Base-by-base conservation (phyloP, 495 filamentous ascomycete species). In the Trichocladium uniseriatum region DNA sequence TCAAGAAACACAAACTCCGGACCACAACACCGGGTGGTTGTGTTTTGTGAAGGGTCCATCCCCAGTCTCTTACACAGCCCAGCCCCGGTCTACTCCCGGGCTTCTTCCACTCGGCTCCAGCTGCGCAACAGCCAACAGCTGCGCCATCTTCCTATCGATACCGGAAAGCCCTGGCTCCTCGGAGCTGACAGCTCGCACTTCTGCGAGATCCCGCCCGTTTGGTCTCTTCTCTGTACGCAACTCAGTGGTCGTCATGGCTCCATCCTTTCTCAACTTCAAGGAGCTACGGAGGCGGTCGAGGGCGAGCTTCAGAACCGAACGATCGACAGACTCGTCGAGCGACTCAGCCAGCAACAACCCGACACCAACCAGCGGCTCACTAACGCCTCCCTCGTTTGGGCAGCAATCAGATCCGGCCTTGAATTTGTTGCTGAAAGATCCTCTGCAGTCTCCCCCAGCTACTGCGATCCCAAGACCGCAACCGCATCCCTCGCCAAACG, bases 271-370 rank as follows among this genome's bases (percentile, higher is more conserved):
- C 24, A 72, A 63, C 43, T 64, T 75, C 65, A 88, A 82, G 62
- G 79, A 86, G 53, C 67, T 94, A 42, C 82, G 86, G 54, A 79
- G 87, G 56, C 80, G 80, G 48, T 85, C 85, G 55, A 81, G 73
- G 60, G 76, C 82, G 45, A 82, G 73, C 69, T 79, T 86, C 66
- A 69, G 69, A 44, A 73, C 76, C 24, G 72, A 73, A 36, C 71
- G 70, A 34, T 77, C 78, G 19, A 75, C 73, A 39, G 75, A 78
- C 45, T 61, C 61, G 19, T 75, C 79, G 13, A 78, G 74, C 57
- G 67, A 71, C 31, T 32, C 31, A 42, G 63, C 68, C 37, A 68
- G 62, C 10, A 62, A 67, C 38, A 57, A 64, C 35, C 66, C 64
- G 31, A 62, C 69, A n/a, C 77, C 76, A 36, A 68, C 69, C 35